Evolutionary conservation across 31 red algal genomes (phyloP).

Genomic region (Endocladia muricata): DNA sequence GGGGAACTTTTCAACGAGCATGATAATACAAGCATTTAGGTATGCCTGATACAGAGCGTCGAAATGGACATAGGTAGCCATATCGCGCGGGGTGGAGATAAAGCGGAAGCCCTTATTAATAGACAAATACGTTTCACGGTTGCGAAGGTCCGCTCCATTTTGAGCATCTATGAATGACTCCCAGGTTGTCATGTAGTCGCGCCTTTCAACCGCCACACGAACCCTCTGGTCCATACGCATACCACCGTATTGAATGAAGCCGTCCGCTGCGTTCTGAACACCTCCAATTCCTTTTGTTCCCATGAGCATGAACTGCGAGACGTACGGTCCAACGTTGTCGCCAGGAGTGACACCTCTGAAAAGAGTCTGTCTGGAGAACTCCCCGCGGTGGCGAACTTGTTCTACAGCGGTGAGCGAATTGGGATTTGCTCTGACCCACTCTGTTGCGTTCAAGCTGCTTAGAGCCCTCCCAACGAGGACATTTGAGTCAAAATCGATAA

Average conservation of each 20-base stretch:
- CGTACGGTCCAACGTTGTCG: conserved; percentile 52
- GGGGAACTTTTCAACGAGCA: conserved; percentile 40
- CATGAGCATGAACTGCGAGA: conserved; percentile 69
- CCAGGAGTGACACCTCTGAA: conserved; percentile 49
- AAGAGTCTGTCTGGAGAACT: conserved; percentile 8
- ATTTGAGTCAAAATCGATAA: conserved; percentile 21
- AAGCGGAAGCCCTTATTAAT: conserved; percentile 27
- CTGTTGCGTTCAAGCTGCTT: conserved; percentile 17
- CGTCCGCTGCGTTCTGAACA: conserved; percentile 1
- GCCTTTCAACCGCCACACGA: conserved; percentile 7
- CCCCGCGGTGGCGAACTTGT: background rate
- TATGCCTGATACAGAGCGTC: conserved; percentile 77
- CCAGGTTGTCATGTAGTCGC: conserved; percentile 68
- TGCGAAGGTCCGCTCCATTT: conserved; percentile 60
- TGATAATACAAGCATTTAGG: conserved; percentile 65
- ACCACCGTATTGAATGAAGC: conserved; percentile 59
- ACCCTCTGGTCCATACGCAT: conserved; percentile 52
- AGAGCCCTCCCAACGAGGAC: conserved; percentile 13
- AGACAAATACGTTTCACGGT: background rate
- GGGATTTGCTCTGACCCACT: background rate
- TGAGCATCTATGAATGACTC: conserved; percentile 51
- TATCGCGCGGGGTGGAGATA: conserved; percentile 61
- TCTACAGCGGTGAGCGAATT: background rate
- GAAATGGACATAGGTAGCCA: conserved; percentile 71
- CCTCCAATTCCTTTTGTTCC: conserved; percentile 28